A percentile compares a stretch with the other conserved stretches of the same genome.
These are phyloP conservation scores for Podospora tetraspora DNA, from an alignment of 495 filamentous ascomycete genomes.

Conservation along the genomic window DNA sequence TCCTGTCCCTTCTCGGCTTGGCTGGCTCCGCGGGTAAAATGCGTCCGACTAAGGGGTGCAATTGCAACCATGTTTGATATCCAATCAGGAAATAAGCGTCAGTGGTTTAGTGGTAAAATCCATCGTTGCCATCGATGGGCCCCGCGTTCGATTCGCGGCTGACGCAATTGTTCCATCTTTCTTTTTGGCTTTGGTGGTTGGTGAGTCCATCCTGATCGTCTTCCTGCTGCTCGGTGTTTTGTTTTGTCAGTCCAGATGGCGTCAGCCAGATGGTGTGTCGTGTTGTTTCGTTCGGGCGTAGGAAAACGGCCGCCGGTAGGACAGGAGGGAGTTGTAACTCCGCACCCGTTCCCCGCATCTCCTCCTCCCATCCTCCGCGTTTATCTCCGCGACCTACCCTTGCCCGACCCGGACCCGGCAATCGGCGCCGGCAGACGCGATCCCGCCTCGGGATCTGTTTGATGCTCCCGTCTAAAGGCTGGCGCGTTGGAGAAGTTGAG, in stretches of 20 bases:
- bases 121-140: constrained; percentile 38
- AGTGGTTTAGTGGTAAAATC: not conserved
- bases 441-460: not conserved
- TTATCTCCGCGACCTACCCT: not conserved
- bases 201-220: too few species aligned
- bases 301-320: not conserved
- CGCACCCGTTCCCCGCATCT: not conserved
- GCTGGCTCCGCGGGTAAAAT: too few species aligned
- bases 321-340: not conserved
- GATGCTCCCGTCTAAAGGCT: not conserved
- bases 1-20: too few species aligned
- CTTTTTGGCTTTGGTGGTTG: not conserved
- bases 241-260: not conserved
- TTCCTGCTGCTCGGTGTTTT: not conserved
- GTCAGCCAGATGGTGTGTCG: not conserved
- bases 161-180: constrained; percentile 3
- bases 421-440: not conserved
- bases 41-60: not conserved
- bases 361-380: not conserved
- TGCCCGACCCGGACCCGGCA: not conserved
- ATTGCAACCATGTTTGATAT: not conserved
- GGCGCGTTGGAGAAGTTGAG: not conserved
- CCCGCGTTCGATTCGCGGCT: constrained; percentile 48
- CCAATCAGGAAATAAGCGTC: not conserved
- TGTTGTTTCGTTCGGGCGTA: not conserved